Base-by-base conservation (phyloP, 1,284 basidiomycete genomes). In the Ustilago curta region DNA sequence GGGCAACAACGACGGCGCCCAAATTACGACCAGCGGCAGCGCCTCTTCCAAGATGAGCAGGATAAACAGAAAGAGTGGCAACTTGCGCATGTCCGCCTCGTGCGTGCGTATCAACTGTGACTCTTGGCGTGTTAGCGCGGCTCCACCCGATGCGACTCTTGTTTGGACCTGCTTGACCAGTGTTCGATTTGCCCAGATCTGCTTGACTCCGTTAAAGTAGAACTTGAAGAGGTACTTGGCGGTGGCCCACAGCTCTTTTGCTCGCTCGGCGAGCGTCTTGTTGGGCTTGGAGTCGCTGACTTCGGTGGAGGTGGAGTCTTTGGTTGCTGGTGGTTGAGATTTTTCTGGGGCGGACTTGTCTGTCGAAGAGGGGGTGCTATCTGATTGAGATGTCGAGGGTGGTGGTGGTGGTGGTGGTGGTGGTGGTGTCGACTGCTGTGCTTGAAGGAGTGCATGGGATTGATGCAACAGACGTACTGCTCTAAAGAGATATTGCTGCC, bases 11-110 rank as follows among this genome's bases (percentile, higher is more conserved):
- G 89, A 90, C 2, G 93, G 93, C n/a, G 90, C 91, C 83, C 93
- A 95, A 71, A 95, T 89, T 31, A 93, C 93, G 66, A 94, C 89
- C 65, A 95, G 88, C 11, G 93, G 93, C 64, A 95, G 89, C 47
- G 92, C 85, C 84, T 95, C 93, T 84, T 95, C 93, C 4, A 93
- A 86, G 21, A 93, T 86, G 31, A 93, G 83, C 43, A 93, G 87
- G 62, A 93, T 90, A 72, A 92, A 81, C 12, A 93, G 81, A 86
- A 95, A 95, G 0, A 93, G 92, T 1, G 93, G 87, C 45, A 95
- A 88, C 86, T 93, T 94, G 75, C 45, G 63, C 54, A 85, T 76
- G 66, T 84, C 83, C 0, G 77, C 48, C 5, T 70, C 40, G 52
- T 84, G 82, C 27, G 65, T 74, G 21, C 60, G 73, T 48, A 75